Evolutionary conservation across 768 basidiomycete species (phyloP).

Genomic region (Russula griseocarnosa): DNA sequence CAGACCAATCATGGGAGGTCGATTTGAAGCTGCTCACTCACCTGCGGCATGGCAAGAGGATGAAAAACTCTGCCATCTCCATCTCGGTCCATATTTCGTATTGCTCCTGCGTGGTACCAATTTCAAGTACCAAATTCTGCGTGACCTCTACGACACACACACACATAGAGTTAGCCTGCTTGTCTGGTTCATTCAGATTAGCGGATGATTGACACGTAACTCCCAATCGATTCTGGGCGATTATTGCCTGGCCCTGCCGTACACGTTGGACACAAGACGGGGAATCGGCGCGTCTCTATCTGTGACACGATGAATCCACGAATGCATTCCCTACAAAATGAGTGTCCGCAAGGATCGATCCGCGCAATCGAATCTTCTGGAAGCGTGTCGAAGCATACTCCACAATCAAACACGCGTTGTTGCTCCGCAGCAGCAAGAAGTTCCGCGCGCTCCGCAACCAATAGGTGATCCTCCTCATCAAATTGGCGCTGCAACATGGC

Average conservation of each 20-base stretch:
- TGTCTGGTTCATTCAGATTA: neutral
- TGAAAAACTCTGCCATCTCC: constrained; percentile 45
- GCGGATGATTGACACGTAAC: constrained; percentile 30
- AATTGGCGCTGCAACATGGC: constrained; percentile 18
- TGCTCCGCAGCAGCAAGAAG: constrained; percentile 10
- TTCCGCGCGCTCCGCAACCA: constrained; percentile 12
- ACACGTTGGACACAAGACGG: constrained; percentile 60
- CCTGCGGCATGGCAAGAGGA: constrained; percentile 49
- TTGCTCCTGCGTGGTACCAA: constrained; percentile 44
- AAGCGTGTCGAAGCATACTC: constrained; percentile 51
- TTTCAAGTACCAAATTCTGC: constrained; percentile 37
- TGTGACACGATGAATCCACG: constrained; percentile 42
- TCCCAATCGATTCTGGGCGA: constrained; percentile 31
- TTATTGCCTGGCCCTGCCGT: constrained; percentile 31
- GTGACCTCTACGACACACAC: constrained; percentile 7
- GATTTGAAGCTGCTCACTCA: constrained; percentile 30
- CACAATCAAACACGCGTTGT: constrained; percentile 43
- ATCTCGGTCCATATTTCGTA: constrained; percentile 45
- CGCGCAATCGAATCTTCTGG: constrained; percentile 42
- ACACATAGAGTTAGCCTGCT: neutral
- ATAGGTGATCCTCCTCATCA: constrained; percentile 17
- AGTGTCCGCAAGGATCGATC: constrained; percentile 47
- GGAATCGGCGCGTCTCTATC: constrained; percentile 51
- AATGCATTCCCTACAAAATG: constrained; percentile 53
- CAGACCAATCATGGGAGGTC: neutral